A percentile compares a stretch with the other conserved stretches of the same genome.
Evolutionary conservation across 768 basidiomycete species (phyloP).

Genomic region (Flagelloscypha sp.): DNA sequence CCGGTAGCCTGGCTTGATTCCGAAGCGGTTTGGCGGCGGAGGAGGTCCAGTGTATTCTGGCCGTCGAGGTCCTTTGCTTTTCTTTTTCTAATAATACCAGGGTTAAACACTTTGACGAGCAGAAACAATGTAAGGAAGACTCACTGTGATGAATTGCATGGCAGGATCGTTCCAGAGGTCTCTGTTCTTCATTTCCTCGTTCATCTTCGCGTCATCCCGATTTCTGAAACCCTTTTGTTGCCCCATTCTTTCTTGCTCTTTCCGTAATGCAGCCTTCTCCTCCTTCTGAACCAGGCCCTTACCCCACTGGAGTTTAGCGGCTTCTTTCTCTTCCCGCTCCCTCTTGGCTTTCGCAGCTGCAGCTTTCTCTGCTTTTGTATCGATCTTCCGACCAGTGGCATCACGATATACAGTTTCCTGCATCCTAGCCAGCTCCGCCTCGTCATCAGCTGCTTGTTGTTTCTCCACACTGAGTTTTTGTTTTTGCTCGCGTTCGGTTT

Average conservation of each 20-base stretch:
- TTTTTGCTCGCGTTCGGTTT: slow-evolving; percentile 37
- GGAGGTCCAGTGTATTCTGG: slow-evolving; percentile 85
- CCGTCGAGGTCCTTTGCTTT: slow-evolving; percentile 62
- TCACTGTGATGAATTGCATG: slow-evolving; percentile 82
- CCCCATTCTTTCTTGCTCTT: slow-evolving; percentile 62
- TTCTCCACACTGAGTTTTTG: slow-evolving; percentile 20
- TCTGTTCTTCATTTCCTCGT: slow-evolving; percentile 72
- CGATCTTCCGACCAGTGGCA: slow-evolving; percentile 77
- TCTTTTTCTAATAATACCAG: slow-evolving; percentile 50
- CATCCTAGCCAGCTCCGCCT: slow-evolving; percentile 50
- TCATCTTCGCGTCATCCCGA: slow-evolving; percentile 79
- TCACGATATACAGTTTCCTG: slow-evolving; percentile 96
- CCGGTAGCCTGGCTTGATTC: slow-evolving; percentile 89
- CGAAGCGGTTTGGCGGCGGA: slow-evolving; percentile 91
- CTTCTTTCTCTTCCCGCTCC: slow-evolving; percentile 79
- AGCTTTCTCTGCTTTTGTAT: slow-evolving; percentile 75
- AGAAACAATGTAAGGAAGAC: slow-evolving; percentile 18
- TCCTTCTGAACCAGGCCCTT: slow-evolving; percentile 90
- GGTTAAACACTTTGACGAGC: background rate
- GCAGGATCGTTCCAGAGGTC: slow-evolving; percentile 98
- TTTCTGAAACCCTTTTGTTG: slow-evolving; percentile 63
- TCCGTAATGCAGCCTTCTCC: slow-evolving; percentile 58
- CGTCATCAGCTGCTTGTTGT: slow-evolving; percentile 29
- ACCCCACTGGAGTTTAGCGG: slow-evolving; percentile 95
- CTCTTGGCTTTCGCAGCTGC: slow-evolving; percentile 78